Conservation (phyloP, 805 yeast species). For the Myxozyma geophila region DNA sequence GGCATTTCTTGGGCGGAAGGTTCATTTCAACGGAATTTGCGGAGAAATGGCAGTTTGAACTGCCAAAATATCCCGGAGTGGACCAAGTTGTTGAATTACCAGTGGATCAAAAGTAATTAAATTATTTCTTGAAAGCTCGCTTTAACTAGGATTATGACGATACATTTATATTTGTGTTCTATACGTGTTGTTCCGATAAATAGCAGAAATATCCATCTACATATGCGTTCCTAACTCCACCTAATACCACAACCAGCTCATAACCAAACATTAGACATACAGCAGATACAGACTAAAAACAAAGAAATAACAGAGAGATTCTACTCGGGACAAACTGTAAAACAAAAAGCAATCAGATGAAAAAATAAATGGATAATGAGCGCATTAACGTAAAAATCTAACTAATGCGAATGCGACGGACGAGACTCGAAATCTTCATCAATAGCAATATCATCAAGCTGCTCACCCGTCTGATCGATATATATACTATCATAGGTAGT, state of each 20-base stretch:
- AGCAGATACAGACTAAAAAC: not conserved
- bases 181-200: no score
- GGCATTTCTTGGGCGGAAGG: conserved; percentile 90
- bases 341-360: not conserved
- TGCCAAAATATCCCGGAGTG: conserved; percentile 60
- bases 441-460: conserved; percentile 12
- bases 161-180: no score
- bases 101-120: not conserved
- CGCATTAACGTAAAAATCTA: not conserved
- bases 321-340: not conserved
- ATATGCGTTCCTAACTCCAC: not conserved
- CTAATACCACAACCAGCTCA: not conserved
- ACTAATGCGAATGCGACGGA: not conserved
- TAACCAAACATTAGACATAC: not conserved
- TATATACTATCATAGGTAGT: conserved; percentile 12
- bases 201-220: no score
- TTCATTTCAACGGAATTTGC: conserved; percentile 74
- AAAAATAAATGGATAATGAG: not conserved
- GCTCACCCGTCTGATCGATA: conserved; percentile 23
- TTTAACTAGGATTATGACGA: no score
- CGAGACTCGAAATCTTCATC: conserved; percentile 1
- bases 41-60: conserved; percentile 68
- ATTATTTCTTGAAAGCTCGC: not conserved
- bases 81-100: conserved; percentile 52
- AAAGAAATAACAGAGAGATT: not conserved